phyloP scores from a whole-genome alignment of 108 stramenopile species.

The Aurantiochytrium sp. region DNA sequence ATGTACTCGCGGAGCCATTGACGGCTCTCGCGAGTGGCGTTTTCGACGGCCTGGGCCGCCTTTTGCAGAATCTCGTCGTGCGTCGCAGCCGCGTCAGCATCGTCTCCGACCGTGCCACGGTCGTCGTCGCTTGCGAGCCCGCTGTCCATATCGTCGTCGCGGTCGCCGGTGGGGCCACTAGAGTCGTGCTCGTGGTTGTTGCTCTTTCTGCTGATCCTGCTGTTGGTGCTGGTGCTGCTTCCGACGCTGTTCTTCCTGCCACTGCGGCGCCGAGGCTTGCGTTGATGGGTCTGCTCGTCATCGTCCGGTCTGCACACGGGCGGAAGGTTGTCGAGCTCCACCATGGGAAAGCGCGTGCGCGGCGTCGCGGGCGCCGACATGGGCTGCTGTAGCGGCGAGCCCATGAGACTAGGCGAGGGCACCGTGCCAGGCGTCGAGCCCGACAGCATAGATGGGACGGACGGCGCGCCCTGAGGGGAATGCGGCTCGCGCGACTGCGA shows the following conservation, averaged over 20 bases:
- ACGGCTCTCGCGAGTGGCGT: neutral
- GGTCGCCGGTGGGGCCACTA: too few species aligned
- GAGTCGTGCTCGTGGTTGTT: too few species aligned
- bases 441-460: too few species aligned
- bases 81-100: neutral
- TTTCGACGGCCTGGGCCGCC: neutral
- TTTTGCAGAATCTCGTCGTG: neutral
- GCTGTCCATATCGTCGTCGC: too few species aligned
- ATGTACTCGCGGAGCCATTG: neutral
- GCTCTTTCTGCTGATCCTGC: too few species aligned
- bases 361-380: neutral
- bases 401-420: neutral
- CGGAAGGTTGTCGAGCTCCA: neutral
- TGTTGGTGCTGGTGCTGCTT: too few species aligned
- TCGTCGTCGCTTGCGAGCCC: too few species aligned
- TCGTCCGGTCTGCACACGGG: neutral
- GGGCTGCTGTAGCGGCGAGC: neutral
- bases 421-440: too few species aligned
- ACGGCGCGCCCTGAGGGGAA: too few species aligned
- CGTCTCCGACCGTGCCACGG: neutral
- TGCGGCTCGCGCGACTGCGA: too few species aligned
- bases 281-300: neutral
- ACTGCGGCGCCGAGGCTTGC: too few species aligned
- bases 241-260: too few species aligned
- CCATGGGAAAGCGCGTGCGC: neutral